phyloP scores from a whole-genome alignment of 176 grass and related monocot species.

The Coix lacrymajobi region DNA sequence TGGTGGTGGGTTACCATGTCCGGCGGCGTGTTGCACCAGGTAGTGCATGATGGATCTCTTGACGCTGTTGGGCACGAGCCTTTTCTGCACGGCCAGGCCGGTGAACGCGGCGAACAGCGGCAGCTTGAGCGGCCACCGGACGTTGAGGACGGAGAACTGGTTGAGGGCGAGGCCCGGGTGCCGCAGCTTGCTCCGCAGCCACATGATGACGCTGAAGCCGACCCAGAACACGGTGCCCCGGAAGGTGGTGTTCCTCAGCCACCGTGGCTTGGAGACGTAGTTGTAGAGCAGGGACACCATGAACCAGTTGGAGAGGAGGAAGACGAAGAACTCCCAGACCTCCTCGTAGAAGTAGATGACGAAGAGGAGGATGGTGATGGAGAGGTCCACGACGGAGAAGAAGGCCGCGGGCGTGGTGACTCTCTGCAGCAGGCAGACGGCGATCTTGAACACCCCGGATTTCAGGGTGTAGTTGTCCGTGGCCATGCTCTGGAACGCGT shows the following conservation, averaged over 20 bases:
- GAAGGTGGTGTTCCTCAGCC: background rate
- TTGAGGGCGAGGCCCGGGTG: background rate
- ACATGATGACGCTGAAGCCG: background rate
- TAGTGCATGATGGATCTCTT: background rate
- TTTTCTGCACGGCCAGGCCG: background rate
- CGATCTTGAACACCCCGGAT: background rate
- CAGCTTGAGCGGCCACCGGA: background rate
- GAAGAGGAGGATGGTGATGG: background rate
- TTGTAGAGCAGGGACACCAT: background rate
- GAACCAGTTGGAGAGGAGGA: conserved; percentile 27
- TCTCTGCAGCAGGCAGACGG: background rate
- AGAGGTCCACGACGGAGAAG: background rate
- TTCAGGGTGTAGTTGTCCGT: background rate
- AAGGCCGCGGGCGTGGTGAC: rapidly evolving
- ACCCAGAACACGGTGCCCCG: background rate
- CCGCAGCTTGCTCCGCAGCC: background rate
- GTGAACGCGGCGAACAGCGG: background rate
- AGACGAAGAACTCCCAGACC: background rate
- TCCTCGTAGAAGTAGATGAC: conserved; percentile 11
- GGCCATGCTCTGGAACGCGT: background rate
- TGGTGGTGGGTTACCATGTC: rapidly evolving
- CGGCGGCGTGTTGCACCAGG: background rate
- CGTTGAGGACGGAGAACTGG: background rate
- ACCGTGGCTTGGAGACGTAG: background rate
- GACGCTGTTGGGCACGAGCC: background rate